phyloP scores from a whole-genome alignment of 257 asterid species.

The Penstemon newberryi region DNA sequence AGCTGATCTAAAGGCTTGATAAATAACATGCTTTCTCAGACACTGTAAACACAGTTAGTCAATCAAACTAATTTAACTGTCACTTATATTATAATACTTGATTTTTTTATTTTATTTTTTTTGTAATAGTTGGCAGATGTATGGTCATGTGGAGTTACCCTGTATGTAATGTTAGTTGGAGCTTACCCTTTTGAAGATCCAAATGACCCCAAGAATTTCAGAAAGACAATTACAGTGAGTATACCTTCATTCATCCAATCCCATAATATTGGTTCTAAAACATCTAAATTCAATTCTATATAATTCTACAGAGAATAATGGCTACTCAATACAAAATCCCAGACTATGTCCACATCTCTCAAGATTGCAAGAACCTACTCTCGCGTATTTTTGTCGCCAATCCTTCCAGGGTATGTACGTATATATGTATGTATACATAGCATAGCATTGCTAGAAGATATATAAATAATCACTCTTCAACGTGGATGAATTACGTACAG shows the following conservation, averaged over 20 bases:
- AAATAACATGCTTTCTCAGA: too few species aligned
- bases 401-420: conserved; percentile 41
- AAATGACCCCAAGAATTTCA: conserved; percentile 60
- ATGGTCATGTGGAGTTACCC: conserved; percentile 78
- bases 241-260: background rate
- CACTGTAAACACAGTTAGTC: too few species aligned
- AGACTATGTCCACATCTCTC: conserved; percentile 60
- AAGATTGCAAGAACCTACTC: conserved; percentile 60
- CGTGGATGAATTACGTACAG: conserved; percentile 26
- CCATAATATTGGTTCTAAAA: background rate
- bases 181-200: conserved; percentile 79
- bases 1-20: background rate
- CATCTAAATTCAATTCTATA: background rate
- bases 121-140: conserved; percentile 60
- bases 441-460: background rate
- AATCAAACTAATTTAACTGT: background rate
- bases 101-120: background rate
- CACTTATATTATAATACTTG: background rate
- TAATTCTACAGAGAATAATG: conserved; percentile 49
- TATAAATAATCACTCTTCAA: background rate
- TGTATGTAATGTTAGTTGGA: conserved; percentile 78
- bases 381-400: conserved; percentile 56
- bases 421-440: background rate
- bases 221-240: conserved; percentile 58
- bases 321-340: conserved; percentile 57